Base-by-base conservation (phyloP, 176 grass and related monocot species). In the Melocanna baccifera region DNA sequence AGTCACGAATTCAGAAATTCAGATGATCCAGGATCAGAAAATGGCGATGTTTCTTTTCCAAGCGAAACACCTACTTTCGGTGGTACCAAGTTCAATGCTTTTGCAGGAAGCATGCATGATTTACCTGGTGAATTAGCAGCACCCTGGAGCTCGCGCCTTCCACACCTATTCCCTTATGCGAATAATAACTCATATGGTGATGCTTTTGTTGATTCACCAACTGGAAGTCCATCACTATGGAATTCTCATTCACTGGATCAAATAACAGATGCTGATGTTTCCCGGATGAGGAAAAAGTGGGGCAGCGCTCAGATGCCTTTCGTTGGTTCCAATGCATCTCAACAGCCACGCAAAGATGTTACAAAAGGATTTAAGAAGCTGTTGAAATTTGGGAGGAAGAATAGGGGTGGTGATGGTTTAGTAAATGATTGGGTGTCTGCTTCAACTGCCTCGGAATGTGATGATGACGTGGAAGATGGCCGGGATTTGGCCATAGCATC, bases 331-430 rank as follows among this genome's bases (percentile, higher is more conserved):
- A 95, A 92, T 86, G 75, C 80, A 84, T 83, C 91, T 84, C 92
- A 97, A 56, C 91, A 94, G 58, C 71, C 89, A 45, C 86, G 91
- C 6, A 99, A 94, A 83, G 96, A 99, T 83, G 91, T 91, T 80
- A 85, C 96, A 18, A 96, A 99, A 88, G 96, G 96, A 50, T 89
- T 99, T 72, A 99, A 99, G 88, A 93, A 94, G 79, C 61, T 99
- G 41, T 81, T 95, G 86, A 96, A 99, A 91, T 99, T 99, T 89
- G 93, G 93, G 71, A 94, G 93, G 88, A 99, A 99, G 69, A 96
- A 57, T 66, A 88, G 89, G 47, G 93, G 83, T 22, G 87, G 82
- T 23, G 89, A 91, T 81, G 91, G 88, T 85, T 78, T 85, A 86
- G 56, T 88, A 78, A 92, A 91, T 86, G 93, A 96, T 86, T 99